Conservation (phyloP, 148 eudicot genomes). For the Heliosperma pusillum region DNA sequence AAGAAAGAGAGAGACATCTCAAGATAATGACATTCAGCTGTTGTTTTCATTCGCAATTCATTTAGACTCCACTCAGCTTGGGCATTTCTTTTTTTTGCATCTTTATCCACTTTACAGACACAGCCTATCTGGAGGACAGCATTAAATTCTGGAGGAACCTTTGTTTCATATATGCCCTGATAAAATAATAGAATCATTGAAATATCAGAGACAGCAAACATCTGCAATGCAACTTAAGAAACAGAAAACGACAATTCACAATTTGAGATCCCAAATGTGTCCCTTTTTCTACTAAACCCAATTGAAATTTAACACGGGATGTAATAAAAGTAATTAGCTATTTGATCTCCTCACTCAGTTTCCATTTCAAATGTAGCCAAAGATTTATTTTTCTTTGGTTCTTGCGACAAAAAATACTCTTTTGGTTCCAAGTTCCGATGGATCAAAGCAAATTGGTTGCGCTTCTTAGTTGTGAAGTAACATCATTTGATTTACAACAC, state of each 20-base stretch:
- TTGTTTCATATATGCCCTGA: constrained; percentile 96
- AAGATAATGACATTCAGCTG: constrained; percentile 81
- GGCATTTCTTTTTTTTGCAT: constrained; percentile 63
- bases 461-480: not conserved
- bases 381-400: not conserved
- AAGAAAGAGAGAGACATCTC: constrained; percentile 69
- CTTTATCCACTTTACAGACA: constrained; percentile 85
- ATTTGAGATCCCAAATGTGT: not conserved
- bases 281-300: not conserved
- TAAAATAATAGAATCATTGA: constrained; percentile 19
- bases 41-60: constrained; percentile 92
- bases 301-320: constrained; percentile 1
- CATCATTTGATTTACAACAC: not conserved
- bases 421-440: not conserved
- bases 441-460: not conserved
- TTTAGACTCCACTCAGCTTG: constrained; percentile 74
- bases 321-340: not conserved
- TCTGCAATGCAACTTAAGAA: constrained; percentile 14
- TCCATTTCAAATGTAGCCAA: not conserved
- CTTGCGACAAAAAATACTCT: not conserved
- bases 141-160: constrained; percentile 67
- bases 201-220: not conserved
- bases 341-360: not conserved
- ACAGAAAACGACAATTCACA: not conserved
- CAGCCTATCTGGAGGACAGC: constrained; percentile 86